Evolutionary conservation across 2,329 filamentous ascomycete species (phyloP), one percentile per base, ranked within the genome.

Genomic region (Exophiala mesophila): DNA sequence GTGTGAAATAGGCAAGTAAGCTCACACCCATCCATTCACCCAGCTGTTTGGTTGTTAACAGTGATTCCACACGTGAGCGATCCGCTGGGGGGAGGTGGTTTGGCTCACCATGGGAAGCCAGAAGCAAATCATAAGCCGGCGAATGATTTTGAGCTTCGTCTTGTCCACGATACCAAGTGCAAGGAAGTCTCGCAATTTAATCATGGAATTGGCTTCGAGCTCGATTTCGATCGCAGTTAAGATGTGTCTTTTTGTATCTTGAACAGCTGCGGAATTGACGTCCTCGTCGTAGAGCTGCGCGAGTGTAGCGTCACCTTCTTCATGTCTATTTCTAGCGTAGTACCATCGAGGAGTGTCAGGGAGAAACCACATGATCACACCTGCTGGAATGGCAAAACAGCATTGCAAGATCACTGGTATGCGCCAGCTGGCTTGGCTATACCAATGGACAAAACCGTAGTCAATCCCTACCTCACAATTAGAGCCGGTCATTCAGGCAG

Each of bases 401-500:
- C 58, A 56, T 37, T 62, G 59, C 30, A 62, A 49, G 2, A 55
- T 55, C n/a, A 62, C 50, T 3, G 59, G 59, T 19, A 60, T 45
- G 2, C 59, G 48, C 59, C 59, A 61, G 19, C 55, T n/a, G n/a
- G n/a, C n/a, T n/a, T n/a, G n/a, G n/a, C n/a, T n/a, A 55, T 37
- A 48, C 6, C 54, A 54, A 29, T 57, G 57, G 9, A 55, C 54
- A 44, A 61, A 57, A 17, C 59, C 59, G 34, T 60, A 61, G 44
- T 61, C 59, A 24, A 55, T 55, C 36, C 32, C 7, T 12, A 12
- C 16, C 28, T 9, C 13, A 36, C 12, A 4, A 5, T 16, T 5
- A 4, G 9, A 16, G 28, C 10, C 20, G 19, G 18, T 10, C 23
- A 16, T 5, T 6, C 15, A 15, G 7, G 10, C 23, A n/a, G 15